Evolutionary conservation across 2,329 filamentous ascomycete genomes (phyloP).

Genomic region (Aureobasidium sp.): DNA sequence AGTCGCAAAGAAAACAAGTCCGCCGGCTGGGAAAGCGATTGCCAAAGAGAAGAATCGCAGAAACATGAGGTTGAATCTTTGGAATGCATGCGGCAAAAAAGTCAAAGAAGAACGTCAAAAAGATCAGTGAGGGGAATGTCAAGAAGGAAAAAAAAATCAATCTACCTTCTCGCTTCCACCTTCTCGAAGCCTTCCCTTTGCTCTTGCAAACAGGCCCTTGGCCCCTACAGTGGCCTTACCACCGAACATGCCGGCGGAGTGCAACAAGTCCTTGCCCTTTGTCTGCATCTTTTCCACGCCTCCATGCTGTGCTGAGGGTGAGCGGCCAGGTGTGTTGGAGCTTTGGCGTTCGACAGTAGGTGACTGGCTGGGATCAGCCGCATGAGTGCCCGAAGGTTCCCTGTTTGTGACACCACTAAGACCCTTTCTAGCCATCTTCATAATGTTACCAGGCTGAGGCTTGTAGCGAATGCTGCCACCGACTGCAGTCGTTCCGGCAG

Average conservation of each 20-base stretch:
- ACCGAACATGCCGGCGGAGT: conserved; percentile 64
- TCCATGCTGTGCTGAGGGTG: neutral
- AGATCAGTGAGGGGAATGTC: conserved; percentile 16
- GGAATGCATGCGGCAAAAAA: conserved; percentile 11
- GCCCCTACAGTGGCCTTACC: conserved; percentile 69
- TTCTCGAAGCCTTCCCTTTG: conserved; percentile 69
- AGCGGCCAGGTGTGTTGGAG: neutral
- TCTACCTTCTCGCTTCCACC: conserved; percentile 75
- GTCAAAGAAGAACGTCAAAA: neutral
- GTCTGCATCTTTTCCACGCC: conserved; percentile 48
- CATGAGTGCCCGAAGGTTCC: conserved; percentile 2
- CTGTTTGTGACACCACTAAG: conserved; percentile 11
- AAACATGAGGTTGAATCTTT: neutral
- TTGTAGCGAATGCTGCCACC: conserved; percentile 16
- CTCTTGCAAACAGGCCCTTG: conserved; percentile 84
- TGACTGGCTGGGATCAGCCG: neutral
- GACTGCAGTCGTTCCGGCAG: neutral
- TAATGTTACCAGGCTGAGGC: conserved; percentile 20
- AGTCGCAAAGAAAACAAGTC: neutral
- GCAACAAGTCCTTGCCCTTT: conserved; percentile 82
- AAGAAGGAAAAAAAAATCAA: conserved; percentile 47
- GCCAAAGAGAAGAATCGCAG: neutral
- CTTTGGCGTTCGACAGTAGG: neutral
- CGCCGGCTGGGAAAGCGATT: neutral
- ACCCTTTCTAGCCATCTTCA: conserved; percentile 17